Percentiles rank a stretch among this genome's conserved stretches.
Conservation (phyloP, 2,329 filamentous ascomycete species). For the Beauveria varroae region DNA sequence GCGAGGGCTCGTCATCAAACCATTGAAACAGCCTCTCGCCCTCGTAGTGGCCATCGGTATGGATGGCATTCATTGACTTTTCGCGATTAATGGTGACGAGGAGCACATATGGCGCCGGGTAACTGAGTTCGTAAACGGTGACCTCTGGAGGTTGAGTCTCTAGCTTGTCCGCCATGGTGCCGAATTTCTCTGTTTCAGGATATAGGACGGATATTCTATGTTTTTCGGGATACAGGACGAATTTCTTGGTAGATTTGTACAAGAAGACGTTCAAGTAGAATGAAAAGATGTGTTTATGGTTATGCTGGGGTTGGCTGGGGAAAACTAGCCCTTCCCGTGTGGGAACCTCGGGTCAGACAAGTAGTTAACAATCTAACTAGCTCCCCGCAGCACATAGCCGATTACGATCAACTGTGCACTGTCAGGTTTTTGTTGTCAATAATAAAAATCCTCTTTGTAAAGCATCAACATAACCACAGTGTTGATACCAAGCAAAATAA, state of each 20-base stretch:
- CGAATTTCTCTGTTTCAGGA: background rate
- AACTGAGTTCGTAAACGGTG: conserved; percentile 27
- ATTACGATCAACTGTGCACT: background rate
- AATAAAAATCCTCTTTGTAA: background rate
- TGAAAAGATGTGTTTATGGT: background rate
- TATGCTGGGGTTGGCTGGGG: background rate
- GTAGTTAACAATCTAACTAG: too few species aligned
- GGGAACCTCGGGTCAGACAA: conserved; percentile 6
- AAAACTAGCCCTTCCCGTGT: background rate
- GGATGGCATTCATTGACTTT: conserved; percentile 38
- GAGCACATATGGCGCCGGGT: conserved; percentile 38
- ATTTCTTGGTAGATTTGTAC: background rate
- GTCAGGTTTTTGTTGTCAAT: background rate
- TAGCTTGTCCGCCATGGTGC: conserved; percentile 12
- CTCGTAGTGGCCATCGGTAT: conserved; percentile 37
- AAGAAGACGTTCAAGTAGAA: too few species aligned
- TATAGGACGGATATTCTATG: background rate
- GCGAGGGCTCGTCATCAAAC: conserved; percentile 43
- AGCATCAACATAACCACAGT: background rate
- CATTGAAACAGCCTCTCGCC: conserved; percentile 41
- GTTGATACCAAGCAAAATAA: background rate
- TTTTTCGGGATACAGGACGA: background rate
- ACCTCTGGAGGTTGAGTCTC: conserved; percentile 13
- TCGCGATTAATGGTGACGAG: conserved; percentile 47
- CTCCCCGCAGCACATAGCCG: conserved; percentile 5